phyloP scores from a whole-genome alignment of 305 asterid species.

The Solanum hybrid region DNA sequence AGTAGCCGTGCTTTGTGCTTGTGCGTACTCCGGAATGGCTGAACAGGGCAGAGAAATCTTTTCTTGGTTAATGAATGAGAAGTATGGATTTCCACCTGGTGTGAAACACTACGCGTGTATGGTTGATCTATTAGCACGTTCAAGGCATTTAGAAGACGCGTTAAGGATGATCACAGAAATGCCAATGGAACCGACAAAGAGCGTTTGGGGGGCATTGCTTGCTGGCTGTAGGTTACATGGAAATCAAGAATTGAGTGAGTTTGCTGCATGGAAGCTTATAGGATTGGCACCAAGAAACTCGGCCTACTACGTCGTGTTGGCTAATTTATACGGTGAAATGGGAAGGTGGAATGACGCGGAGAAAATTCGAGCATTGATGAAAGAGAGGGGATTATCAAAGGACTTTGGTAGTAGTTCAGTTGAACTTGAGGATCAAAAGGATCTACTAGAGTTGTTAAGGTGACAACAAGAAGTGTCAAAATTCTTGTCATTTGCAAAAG shows the following conservation, averaged over 20 bases:
- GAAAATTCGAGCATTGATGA: conserved; percentile 48
- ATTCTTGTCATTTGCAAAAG: neutral
- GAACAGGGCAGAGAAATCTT: conserved; percentile 34
- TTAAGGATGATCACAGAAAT: conserved; percentile 37
- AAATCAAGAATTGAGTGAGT: conserved; percentile 43
- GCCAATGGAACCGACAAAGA: conserved; percentile 39
- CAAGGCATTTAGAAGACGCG: conserved; percentile 30
- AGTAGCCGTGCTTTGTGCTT: conserved; percentile 59
- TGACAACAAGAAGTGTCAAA: neutral
- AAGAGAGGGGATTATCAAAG: conserved; percentile 28
- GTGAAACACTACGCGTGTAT: conserved; percentile 73
- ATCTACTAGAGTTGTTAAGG: neutral
- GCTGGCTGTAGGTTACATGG: conserved; percentile 58
- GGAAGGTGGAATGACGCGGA: conserved; percentile 55
- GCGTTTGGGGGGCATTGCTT: conserved; percentile 71
- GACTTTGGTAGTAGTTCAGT: neutral
- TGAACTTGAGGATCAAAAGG: neutral
- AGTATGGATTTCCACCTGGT: conserved; percentile 33
- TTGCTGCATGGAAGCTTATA: conserved; percentile 37
- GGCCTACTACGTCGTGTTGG: conserved; percentile 52
- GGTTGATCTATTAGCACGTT: conserved; percentile 14
- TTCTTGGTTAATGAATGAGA: conserved; percentile 39
- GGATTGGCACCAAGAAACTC: conserved; percentile 57
- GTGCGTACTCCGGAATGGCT: conserved; percentile 60
- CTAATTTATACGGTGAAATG: conserved; percentile 46